Percentiles rank a stretch among this genome's conserved stretches.
Conservation (phyloP, 805 yeast genomes). For the Torulaspora quercuum region DNA sequence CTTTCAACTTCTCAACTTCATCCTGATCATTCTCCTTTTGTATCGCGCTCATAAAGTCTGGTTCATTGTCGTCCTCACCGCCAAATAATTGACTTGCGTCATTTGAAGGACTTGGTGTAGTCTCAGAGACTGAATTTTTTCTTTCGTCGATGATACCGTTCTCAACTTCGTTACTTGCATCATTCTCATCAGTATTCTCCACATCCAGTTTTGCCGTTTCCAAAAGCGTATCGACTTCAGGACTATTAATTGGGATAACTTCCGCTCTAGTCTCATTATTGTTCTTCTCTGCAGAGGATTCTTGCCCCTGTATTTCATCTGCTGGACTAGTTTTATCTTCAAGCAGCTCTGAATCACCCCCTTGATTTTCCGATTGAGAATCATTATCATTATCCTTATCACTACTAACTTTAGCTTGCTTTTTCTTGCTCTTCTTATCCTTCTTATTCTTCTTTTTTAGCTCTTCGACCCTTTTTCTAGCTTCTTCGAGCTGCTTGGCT, state of each 20-base stretch:
- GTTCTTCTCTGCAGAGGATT: conserved; percentile 17
- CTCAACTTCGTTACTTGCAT: too few species aligned
- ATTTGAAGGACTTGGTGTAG: conserved; percentile 7
- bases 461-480: conserved; percentile 68
- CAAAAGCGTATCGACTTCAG: too few species aligned
- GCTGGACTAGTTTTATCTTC: too few species aligned
- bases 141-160: too few species aligned
- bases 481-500: conserved; percentile 67
- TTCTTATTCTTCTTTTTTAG: conserved; percentile 58
- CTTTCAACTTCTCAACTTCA: conserved; percentile 37
- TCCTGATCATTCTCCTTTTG: conserved; percentile 37
- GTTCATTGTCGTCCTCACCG: conserved; percentile 15
- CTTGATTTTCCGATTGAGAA: conserved; percentile 8
- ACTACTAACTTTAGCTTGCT: conserved; percentile 22
- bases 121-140: too few species aligned
- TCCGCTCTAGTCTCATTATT: conserved; percentile 15
- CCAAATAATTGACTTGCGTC: conserved; percentile 8
- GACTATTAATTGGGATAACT: too few species aligned
- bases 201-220: too few species aligned
- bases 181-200: too few species aligned
- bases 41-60: conserved; percentile 32
- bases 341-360: too few species aligned
- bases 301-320: conserved; percentile 14
- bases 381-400: conserved; percentile 15
- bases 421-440: conserved; percentile 43